These are phyloP conservation scores for Plasmodium gonderi DNA, from an alignment of 169 alveolate genomes.

Conservation along the genomic window DNA sequence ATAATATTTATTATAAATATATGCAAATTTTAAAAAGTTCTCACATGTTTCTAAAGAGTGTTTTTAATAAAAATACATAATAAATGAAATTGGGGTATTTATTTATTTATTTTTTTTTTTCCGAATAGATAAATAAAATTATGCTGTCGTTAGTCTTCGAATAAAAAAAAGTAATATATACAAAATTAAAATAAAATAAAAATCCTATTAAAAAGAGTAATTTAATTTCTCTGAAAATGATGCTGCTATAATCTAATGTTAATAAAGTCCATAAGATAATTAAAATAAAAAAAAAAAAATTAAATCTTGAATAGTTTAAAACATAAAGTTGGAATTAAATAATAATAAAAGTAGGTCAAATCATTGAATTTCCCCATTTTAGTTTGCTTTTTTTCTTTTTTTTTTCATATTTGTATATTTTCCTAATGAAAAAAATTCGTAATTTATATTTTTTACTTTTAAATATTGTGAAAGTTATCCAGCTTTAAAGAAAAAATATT, in stretches of 20 bases:
- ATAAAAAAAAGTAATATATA: background rate
- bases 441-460: background rate
- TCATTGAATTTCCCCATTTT: background rate
- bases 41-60: background rate
- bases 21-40: too few species aligned
- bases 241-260: background rate
- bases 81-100: background rate
- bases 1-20: background rate
- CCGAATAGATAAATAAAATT: background rate
- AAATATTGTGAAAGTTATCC: background rate
- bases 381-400: background rate
- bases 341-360: background rate
- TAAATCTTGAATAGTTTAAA: background rate
- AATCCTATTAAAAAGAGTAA: background rate
- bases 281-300: background rate
- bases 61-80: background rate
- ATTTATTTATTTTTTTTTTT: too few species aligned
- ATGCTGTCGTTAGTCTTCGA: background rate
- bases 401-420: background rate
- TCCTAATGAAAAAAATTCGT: background rate
- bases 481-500: background rate
- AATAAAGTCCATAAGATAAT: background rate
- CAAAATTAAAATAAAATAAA: background rate
- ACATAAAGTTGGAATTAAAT: background rate
- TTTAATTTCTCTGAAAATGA: background rate